These are phyloP conservation scores for Cercospora zeina DNA, from an alignment of 2,329 filamentous ascomycete species.

Conservation along the genomic window DNA sequence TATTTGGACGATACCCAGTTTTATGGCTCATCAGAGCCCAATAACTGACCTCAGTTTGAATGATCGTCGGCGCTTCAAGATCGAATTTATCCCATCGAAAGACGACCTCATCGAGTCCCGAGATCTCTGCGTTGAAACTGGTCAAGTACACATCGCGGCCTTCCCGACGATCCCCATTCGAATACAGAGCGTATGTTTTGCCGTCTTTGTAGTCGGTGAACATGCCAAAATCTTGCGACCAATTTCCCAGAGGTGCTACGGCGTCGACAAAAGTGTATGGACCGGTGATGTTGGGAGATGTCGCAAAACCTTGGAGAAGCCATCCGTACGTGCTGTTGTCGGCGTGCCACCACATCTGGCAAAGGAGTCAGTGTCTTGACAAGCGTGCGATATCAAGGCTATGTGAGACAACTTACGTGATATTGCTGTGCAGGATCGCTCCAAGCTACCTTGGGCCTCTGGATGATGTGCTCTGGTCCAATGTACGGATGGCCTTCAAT, in stretches of 20 bases:
- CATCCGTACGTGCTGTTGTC: constrained; percentile 59
- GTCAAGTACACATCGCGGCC: constrained; percentile 61
- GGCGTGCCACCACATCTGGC: constrained; percentile 61
- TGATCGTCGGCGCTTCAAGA: constrained; percentile 60
- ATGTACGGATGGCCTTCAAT: constrained; percentile 58
- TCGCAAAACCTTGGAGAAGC: constrained; percentile 59
- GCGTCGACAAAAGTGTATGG: constrained; percentile 59
- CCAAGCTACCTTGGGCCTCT: constrained; percentile 63
- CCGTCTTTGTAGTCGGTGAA: constrained; percentile 62
- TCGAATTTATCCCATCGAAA: constrained; percentile 61
- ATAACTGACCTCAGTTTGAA: constrained; percentile 62
- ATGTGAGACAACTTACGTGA: constrained; percentile 40
- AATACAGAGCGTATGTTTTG: constrained; percentile 59
- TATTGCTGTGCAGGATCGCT: constrained; percentile 57
- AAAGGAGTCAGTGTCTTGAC: constrained; percentile 42
- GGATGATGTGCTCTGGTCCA: constrained; percentile 58
- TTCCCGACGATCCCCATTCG: constrained; percentile 58
- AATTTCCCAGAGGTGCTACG: constrained; percentile 59
- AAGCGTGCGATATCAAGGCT: neutral
- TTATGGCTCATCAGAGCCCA: constrained; percentile 64
- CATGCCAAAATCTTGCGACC: constrained; percentile 63
- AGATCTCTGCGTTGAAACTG: constrained; percentile 55
- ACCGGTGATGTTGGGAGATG: constrained; percentile 54
- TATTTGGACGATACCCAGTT: constrained; percentile 64
- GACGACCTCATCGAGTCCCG: constrained; percentile 54